Evolutionary conservation across 2,329 filamentous ascomycete genomes (phyloP), one percentile per base, ranked within the genome.

Genomic region (Apiospora marii): DNA sequence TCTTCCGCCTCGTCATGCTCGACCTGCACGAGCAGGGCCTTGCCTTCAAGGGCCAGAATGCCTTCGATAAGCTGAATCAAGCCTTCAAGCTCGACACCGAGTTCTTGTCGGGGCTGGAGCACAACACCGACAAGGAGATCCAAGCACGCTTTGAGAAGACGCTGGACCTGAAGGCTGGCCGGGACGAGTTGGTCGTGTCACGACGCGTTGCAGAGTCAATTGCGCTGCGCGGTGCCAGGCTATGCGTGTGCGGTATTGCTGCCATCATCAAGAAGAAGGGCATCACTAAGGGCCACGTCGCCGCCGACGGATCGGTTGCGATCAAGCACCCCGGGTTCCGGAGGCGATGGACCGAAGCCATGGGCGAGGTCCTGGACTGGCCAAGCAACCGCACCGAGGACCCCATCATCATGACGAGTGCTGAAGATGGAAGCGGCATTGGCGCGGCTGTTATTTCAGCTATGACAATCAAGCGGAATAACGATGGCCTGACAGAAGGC

Each of bases 291-390:
- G 93, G 91, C 80, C 92, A 94, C 81, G 92, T 94, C 51, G 92
- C 92, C 77, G 92, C 92, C 64, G 92, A 94, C 78, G 92, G 92
- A 46, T 92, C 90, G 22, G 92, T 94, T 70, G 94, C 94, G 84
- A 94, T 92, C 84, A 94, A 94, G 81, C 94, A 94, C 82, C 92
- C 92, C 4, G 91, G 93, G 82, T 94, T 94, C 86, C 93, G 93
- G 85, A 86, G 88, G 72, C 89, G 92, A 69, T 92, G 92, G 74
- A 92, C 92, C 22, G 85, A 89, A 77, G 92, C 92, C 22, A 85
- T 94, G 53, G 89, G 92, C 70, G 92, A 94, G 83, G 93, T 94
- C 74, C 85, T 94, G 61, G 92, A 93, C 82, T 94, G 92, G 92
- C 85, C 88, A 3, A 86, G 86, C 68, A 87, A 88, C 49, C 89